Conservation (phyloP, 2,329 filamentous ascomycete species). For the Cladosporium sp. region DNA sequence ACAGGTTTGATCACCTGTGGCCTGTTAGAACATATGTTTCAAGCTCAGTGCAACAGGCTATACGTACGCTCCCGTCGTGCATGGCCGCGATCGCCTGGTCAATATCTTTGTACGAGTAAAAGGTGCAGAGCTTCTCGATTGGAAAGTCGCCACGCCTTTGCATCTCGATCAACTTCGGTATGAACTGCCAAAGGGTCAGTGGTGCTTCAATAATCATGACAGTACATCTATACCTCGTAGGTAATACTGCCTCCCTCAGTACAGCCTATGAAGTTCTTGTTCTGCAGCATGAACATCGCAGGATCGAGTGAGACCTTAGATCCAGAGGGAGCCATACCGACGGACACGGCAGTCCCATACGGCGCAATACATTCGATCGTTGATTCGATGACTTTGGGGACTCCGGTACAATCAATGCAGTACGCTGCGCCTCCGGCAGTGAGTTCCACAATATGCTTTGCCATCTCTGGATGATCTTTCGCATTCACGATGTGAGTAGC, state of each 20-base stretch:
- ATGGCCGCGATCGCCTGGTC: not conserved
- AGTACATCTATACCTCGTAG: not conserved
- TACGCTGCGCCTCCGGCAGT: not conserved
- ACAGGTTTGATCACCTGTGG: conserved; percentile 5
- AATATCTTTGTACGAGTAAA: not conserved
- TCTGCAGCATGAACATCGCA: conserved; percentile 7
- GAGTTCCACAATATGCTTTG: not conserved
- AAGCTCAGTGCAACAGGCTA: not conserved
- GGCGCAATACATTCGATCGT: conserved; percentile 1
- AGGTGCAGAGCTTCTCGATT: conserved; percentile 5
- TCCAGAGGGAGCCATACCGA: conserved; percentile 5
- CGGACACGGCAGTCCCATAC: not conserved
- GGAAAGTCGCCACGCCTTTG: not conserved
- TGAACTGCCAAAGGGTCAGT: not conserved
- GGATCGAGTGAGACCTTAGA: not conserved
- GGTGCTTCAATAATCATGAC: not conserved
- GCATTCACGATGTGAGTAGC: not conserved
- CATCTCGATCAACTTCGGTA: conserved; percentile 2
- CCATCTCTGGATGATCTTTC: not conserved
- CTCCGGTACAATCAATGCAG: conserved; percentile 4
- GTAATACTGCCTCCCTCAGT: conserved; percentile 4
- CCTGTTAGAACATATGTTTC: not conserved
- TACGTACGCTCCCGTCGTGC: conserved; percentile 3
- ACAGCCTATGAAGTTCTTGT: conserved; percentile 4
- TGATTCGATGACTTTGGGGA: conserved; percentile 4